Base-by-base conservation (phyloP, 2,329 filamentous ascomycete genomes). In the Aspergillus pseudotamarii region DNA sequence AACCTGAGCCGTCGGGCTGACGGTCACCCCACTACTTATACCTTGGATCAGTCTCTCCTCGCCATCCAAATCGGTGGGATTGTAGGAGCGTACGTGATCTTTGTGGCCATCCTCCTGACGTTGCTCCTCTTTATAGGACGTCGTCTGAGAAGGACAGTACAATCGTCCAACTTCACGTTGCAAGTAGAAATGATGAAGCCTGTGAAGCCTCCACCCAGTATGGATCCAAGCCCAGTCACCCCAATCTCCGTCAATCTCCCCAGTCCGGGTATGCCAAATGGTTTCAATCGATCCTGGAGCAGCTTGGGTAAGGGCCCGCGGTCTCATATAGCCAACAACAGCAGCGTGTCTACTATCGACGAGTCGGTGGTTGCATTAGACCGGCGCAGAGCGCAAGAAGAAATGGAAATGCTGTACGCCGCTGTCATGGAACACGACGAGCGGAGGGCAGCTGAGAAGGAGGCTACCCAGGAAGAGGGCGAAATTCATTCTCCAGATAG, bases 331-430 rank as follows among this genome's bases (percentile, higher is more conserved):
- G 80, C 83, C 56, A 81, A 86, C 61, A 80, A 86, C 69, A 87
- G 87, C 59, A 86, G 89, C 63, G 88, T 92, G 64, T 85, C 85
- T 19, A 88, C 87, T 26, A 91, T 97, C 64, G 93, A 97, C 76
- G 88, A 90, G 63, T 85, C 85, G 63, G 86, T 97, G 19, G 85
- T 97, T 28, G 86, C 90, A 63, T 85, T 87, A 64, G 92, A 97
- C 78, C 88, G 86, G 75, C 84, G 86, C 72, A 89, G 90, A 81
- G 89, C 92, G 66, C 89, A 95, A 77, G 84, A 89, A 68, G 91
- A 97, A 76, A 88, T 97, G 78, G 93, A 97, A 77, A 88, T 92
- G 71, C 88, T 98, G 76, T 98, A 97, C 79, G 93, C 89, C 65
- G 91, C 93, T 69, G 94, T 97, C 67, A 91, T 97, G 89, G 92